phyloP scores from a whole-genome alignment of 768 basidiomycete genomes.

The Xerocomellus dryophilus region DNA sequence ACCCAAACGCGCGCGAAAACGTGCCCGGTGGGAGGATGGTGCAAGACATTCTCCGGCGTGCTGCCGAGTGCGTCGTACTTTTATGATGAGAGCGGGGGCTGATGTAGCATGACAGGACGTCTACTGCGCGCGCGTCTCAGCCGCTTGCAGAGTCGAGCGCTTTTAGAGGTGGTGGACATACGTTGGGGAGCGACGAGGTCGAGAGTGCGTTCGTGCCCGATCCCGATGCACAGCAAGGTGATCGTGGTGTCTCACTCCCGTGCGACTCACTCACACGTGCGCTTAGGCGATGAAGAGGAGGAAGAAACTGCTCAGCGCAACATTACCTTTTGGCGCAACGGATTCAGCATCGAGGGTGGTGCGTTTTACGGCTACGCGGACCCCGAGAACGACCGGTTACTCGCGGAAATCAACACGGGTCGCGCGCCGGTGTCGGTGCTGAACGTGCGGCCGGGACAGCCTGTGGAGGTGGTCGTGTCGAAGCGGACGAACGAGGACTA shows the following conservation, averaged over 20 bases:
- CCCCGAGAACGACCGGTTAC: slow-evolving; percentile 62
- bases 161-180: slow-evolving; percentile 73
- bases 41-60: slow-evolving; percentile 72
- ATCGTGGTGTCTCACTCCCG: not conserved
- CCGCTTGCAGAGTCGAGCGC: slow-evolving; percentile 21
- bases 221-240: slow-evolving; percentile 44
- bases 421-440: slow-evolving; percentile 77
- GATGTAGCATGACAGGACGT: slow-evolving; percentile 12
- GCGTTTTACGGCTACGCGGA: slow-evolving; percentile 82
- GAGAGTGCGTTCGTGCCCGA: slow-evolving; percentile 76
- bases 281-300: slow-evolving; percentile 35
- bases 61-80: slow-evolving; percentile 62
- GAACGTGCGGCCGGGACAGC: slow-evolving; percentile 71
- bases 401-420: slow-evolving; percentile 76
- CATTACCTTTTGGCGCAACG: slow-evolving; percentile 90
- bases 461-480: slow-evolving; percentile 77
- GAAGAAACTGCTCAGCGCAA: slow-evolving; percentile 64
- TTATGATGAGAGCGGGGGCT: not conserved
- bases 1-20: slow-evolving; percentile 55
- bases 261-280: not conserved
- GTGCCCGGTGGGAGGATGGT: slow-evolving; percentile 60
- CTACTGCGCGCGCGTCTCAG: slow-evolving; percentile 17
- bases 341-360: slow-evolving; percentile 89
- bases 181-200: slow-evolving; percentile 87
- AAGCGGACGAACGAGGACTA: slow-evolving; percentile 73